phyloP scores from a whole-genome alignment of 2,329 filamentous ascomycete genomes.

The Tolypocladium ovalisporum region DNA sequence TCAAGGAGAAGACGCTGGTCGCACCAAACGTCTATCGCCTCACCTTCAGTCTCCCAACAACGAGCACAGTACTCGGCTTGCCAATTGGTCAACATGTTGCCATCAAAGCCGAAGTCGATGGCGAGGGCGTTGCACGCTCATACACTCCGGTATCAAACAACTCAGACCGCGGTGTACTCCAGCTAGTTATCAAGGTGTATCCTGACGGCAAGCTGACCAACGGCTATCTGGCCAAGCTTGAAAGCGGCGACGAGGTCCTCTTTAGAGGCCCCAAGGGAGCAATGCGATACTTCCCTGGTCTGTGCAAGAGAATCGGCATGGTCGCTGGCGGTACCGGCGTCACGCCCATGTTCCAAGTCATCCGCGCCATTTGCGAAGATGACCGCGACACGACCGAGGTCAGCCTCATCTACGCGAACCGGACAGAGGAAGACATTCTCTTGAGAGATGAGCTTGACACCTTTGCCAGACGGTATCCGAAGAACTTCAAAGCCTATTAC shows the following conservation, averaged over 20 bases:
- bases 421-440: slow-evolving; percentile 47
- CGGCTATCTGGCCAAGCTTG: slow-evolving; percentile 33
- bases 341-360: slow-evolving; percentile 37
- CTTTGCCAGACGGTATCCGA: slow-evolving; percentile 37
- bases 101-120: slow-evolving; percentile 35
- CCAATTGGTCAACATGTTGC: slow-evolving; percentile 47
- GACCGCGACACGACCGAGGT: slow-evolving; percentile 45
- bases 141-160: slow-evolving; percentile 46
- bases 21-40: slow-evolving; percentile 34
- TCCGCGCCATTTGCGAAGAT: slow-evolving; percentile 52
- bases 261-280: slow-evolving; percentile 47
- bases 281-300: slow-evolving; percentile 36
- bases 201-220: slow-evolving; percentile 38
- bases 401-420: slow-evolving; percentile 48
- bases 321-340: slow-evolving; percentile 33
- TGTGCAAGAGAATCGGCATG: slow-evolving; percentile 39
- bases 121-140: slow-evolving; percentile 34
- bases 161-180: slow-evolving; percentile 33
- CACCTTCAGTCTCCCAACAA: slow-evolving; percentile 34
- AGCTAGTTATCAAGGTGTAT: slow-evolving; percentile 42
- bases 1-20: slow-evolving; percentile 26
- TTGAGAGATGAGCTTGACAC: slow-evolving; percentile 43
- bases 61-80: slow-evolving; percentile 35
- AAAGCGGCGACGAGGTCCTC: slow-evolving; percentile 35
- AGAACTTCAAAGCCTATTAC: slow-evolving; percentile 45